Base-by-base conservation (phyloP, 2,329 filamentous ascomycete species). In the Paraphoma sp. region DNA sequence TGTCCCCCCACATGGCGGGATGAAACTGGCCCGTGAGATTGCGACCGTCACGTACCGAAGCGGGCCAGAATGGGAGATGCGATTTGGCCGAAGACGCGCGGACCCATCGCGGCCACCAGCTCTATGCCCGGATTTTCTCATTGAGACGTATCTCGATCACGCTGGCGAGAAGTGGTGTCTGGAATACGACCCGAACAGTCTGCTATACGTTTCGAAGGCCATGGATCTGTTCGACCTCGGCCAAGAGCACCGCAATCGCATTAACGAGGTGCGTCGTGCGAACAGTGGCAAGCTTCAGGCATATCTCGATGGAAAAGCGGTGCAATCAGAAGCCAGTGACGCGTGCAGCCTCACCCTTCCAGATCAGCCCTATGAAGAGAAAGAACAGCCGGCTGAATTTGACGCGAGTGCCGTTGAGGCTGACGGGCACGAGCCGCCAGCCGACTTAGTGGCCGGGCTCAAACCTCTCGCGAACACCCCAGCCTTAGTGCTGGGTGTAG, bases 221-320 rank as follows among this genome's bases (percentile, higher is more conserved):
- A 99, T 99, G 95, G 95, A 99, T 73, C 83, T 99, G 11, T 99
- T 99, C 75, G 95, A 99, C 70, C 85, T 99, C 0, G 93, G 95
- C 23, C 81, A 82, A 46, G 84, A 86, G 41, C 88, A 89, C 71
- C 91, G 93, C 72, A 76, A 80, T 3, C 86, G 84, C 17, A 87
- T 90, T 2, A 81, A 81, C 17, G 71, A 81, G 31, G 85, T 92
- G 29, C 83, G 93, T 14, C 81, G 83, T 12, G 82, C 86, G 52
- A 87, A 89, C 46, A 79, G 84, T 58, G 77, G 80, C 44, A 84
- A 85, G 48, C 78, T 93, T 2, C 81, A 84, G 18, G 80, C 82
- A 11, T 76, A 75, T 40, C 52, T 71, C 16, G 73, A 72, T 40
- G 75, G 74, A 6, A 56, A 63, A 4, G 57, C 66, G 65, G 59